phyloP scores from a whole-genome alignment of 2,329 filamentous ascomycete species.

The Claviceps maximensis region DNA sequence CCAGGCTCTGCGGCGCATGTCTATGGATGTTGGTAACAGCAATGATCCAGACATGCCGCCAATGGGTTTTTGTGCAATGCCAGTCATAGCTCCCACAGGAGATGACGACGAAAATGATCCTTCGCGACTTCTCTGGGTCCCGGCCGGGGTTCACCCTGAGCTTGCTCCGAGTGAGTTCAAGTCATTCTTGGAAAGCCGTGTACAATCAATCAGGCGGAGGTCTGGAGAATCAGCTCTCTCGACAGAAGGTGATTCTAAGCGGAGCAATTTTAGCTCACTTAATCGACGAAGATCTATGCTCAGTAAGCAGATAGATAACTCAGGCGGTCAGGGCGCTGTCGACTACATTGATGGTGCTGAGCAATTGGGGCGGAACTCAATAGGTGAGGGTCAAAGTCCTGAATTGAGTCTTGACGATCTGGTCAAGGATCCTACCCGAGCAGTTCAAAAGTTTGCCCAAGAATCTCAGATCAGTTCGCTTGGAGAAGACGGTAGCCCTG shows the following conservation, averaged over 20 bases:
- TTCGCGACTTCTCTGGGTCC: constrained; percentile 87
- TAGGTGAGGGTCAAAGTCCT: constrained; percentile 36
- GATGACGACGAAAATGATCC: constrained; percentile 77
- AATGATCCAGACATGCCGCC: constrained; percentile 64
- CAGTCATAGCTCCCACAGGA: constrained; percentile 56
- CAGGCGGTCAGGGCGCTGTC: constrained; percentile 40
- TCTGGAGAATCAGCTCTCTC: constrained; percentile 60
- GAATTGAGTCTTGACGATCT: constrained; percentile 68
- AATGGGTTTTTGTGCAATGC: constrained; percentile 53
- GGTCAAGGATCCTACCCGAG: constrained; percentile 63
- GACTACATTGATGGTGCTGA: constrained; percentile 78
- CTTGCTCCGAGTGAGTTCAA: constrained; percentile 94
- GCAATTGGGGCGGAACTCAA: constrained; percentile 59
- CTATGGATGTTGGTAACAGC: constrained; percentile 75
- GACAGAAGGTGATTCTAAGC: constrained; percentile 35
- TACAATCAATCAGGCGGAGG: constrained; percentile 75
- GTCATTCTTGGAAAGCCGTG: constrained; percentile 84
- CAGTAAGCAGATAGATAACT: constrained; percentile 76
- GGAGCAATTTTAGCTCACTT: constrained; percentile 45
- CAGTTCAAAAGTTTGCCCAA: constrained; percentile 56
- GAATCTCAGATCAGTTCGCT: constrained; percentile 34
- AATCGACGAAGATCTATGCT: constrained; percentile 91
- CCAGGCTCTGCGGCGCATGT: constrained; percentile 81
- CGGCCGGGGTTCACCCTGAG: constrained; percentile 85
- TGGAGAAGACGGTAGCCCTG: constrained; percentile 31